Percentiles rank a stretch among this genome's conserved stretches.
Conservation (phyloP, 805 yeast genomes). For the Komagataella pastoris region DNA sequence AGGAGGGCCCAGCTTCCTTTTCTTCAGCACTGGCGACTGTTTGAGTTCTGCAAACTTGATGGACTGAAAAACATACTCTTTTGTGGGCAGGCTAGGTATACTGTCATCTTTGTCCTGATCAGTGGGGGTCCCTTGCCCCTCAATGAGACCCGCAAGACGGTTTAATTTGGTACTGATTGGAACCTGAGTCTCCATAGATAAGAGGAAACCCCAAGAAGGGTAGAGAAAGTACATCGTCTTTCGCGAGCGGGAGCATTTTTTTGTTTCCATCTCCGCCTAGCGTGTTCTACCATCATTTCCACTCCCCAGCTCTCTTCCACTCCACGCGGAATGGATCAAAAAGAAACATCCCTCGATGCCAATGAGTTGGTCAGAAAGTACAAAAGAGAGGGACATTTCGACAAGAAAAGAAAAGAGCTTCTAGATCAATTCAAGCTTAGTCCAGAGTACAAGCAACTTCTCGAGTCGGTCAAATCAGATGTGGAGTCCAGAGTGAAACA, state of each 20-base stretch:
- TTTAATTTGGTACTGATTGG: not conserved
- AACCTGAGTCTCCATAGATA: not conserved
- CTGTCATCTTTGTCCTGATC: not conserved
- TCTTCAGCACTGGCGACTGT: not conserved
- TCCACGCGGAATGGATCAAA: not conserved
- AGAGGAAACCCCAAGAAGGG: not conserved
- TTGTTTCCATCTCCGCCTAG: not conserved
- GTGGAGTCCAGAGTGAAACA: slow-evolving; percentile 30
- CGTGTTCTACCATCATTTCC: not conserved
- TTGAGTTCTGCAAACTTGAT: not conserved
- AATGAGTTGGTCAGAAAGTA: slow-evolving; percentile 25
- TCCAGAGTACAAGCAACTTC: slow-evolving; percentile 22
- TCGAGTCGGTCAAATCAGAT: slow-evolving; percentile 24
- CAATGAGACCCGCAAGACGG: not conserved
- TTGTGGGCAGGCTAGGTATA: not conserved
- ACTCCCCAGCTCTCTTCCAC: not conserved
- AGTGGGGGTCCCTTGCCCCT: not conserved
- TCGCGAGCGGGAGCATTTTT: not conserved
- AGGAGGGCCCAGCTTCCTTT: not conserved
- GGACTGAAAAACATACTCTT: not conserved
- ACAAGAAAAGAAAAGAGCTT: slow-evolving; percentile 26
- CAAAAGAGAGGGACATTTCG: slow-evolving; percentile 37
- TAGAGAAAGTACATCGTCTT: not conserved
- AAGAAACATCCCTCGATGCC: slow-evolving; percentile 6
- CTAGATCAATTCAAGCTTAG: slow-evolving; percentile 28